Conservation (phyloP, 176 grass and related monocot genomes). For the Puya raimondii region DNA sequence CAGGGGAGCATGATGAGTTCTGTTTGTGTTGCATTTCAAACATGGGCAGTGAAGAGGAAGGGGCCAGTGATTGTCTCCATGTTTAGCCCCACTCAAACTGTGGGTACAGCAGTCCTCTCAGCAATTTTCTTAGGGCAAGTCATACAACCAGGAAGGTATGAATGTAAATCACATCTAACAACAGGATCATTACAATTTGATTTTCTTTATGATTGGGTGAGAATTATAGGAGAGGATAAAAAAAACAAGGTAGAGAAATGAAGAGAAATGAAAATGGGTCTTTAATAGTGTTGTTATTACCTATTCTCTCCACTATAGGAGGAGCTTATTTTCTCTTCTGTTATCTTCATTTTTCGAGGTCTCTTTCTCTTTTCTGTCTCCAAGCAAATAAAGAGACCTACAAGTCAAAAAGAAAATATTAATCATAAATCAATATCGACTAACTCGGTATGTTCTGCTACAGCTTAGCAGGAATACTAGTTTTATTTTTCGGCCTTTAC, state of each 20-base stretch:
- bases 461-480: slow-evolving; percentile 50
- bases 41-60: slow-evolving; percentile 68
- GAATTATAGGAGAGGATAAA: too few species aligned
- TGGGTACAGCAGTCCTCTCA: slow-evolving; percentile 51
- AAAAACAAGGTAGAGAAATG: too few species aligned
- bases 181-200: neutral
- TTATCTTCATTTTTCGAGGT: too few species aligned
- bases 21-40: slow-evolving; percentile 53
- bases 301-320: too few species aligned
- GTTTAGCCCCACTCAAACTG: slow-evolving; percentile 57
- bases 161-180: neutral
- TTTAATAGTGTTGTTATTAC: too few species aligned
- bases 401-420: too few species aligned
- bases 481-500: slow-evolving; percentile 58
- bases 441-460: slow-evolving; percentile 2
- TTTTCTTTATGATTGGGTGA: neutral
- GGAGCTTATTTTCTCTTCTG: too few species aligned
- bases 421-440: neutral
- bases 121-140: slow-evolving; percentile 43
- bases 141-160: slow-evolving; percentile 48
- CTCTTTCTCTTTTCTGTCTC: too few species aligned
- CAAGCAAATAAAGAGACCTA: too few species aligned
- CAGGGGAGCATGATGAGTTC: slow-evolving; percentile 46
- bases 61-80: slow-evolving; percentile 65
- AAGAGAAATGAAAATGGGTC: too few species aligned